These are phyloP conservation scores for Pelargonium citronellum DNA, from an alignment of 441 rosid species.

Conservation along the genomic window DNA sequence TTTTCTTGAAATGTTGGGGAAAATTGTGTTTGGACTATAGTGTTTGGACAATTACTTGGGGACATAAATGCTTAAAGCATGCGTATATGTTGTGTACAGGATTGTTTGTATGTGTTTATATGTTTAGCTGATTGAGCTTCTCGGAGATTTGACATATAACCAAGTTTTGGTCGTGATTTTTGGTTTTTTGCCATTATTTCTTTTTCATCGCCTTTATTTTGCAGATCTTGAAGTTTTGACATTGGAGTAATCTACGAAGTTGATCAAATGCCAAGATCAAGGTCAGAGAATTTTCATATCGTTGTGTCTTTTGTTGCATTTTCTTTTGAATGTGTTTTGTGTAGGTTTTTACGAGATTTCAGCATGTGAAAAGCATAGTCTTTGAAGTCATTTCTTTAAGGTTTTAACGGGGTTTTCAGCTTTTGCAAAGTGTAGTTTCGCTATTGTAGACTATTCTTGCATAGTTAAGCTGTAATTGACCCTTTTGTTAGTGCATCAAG, in stretches of 20 bases:
- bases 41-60: not conserved
- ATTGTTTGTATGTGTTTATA: not conserved
- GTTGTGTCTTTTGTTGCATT: conserved; percentile 12
- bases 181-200: not conserved
- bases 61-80: not conserved
- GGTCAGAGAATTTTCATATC: conserved; percentile 19
- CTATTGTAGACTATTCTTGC: no score
- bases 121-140: not conserved
- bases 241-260: conserved; percentile 8
- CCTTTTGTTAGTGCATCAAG: no score
- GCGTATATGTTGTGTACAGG: not conserved
- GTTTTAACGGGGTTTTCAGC: no score
- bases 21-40: conserved; percentile 19
- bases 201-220: not conserved
- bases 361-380: no score
- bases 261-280: conserved; percentile 57
- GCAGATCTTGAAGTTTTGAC: conserved; percentile 22
- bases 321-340: not conserved
- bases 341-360: not conserved
- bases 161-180: conserved; percentile 3
- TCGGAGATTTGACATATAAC: not conserved
- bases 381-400: no score
- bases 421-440: no score
- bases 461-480: no score
- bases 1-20: not conserved